Conservation (phyloP, 1,284 basidiomycete genomes). For the Cryptococcus sp. region DNA sequence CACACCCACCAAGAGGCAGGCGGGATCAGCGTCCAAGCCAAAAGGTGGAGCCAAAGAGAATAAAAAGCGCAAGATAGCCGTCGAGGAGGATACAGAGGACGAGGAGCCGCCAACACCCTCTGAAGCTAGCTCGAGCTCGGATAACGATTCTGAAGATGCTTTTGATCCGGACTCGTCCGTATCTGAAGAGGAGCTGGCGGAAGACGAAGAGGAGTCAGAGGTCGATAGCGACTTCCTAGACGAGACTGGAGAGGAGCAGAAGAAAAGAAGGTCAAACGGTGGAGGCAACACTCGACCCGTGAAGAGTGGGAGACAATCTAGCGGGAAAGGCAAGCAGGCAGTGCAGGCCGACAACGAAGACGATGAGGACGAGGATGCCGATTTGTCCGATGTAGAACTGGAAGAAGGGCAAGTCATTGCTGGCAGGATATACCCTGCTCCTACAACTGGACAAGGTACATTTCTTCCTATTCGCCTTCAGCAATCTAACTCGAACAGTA, state of each 20-base stretch:
- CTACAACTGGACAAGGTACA: conserved; percentile 71
- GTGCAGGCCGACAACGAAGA: conserved; percentile 21
- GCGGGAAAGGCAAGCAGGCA: conserved; percentile 9
- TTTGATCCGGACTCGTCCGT: conserved; percentile 21
- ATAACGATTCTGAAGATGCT: conserved; percentile 27
- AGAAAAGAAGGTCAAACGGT: conserved; percentile 9
- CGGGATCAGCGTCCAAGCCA: background rate
- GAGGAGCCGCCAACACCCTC: background rate
- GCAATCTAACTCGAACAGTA: conserved; percentile 51
- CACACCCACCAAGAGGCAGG: background rate
- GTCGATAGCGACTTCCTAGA: conserved; percentile 24
- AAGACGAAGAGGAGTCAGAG: conserved; percentile 14
- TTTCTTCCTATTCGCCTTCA: conserved; percentile 6
- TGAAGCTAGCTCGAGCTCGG: background rate
- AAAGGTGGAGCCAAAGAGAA: background rate
- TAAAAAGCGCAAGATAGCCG: background rate
- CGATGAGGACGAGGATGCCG: conserved; percentile 34
- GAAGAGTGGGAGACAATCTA: conserved; percentile 4
- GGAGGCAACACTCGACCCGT: conserved; percentile 3
- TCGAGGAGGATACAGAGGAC: background rate
- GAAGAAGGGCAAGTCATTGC: conserved; percentile 54
- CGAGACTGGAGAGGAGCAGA: conserved; percentile 13
- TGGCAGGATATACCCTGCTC: conserved; percentile 56
- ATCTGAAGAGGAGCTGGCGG: conserved; percentile 15
- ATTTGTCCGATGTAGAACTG: conserved; percentile 61